Percentiles rank a stretch among this genome's conserved stretches.
phyloP scores from a whole-genome alignment of 1,139 yeast genomes.

The Scheffersomyces segobiensis region DNA sequence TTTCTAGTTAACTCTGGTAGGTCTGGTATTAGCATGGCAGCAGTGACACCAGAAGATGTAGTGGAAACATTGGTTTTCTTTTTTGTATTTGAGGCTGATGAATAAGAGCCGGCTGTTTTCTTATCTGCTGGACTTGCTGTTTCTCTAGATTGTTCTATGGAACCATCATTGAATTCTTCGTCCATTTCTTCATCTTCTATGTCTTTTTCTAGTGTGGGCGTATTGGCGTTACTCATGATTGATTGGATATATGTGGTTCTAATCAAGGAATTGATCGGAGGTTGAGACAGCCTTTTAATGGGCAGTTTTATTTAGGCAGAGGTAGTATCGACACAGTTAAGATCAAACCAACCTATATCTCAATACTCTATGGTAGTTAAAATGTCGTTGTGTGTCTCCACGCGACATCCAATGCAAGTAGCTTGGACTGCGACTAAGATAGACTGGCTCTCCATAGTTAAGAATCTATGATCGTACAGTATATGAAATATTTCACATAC shows the following conservation, averaged over 20 bases:
- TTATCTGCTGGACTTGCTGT: background rate
- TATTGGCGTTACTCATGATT: background rate
- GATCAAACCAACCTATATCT: background rate
- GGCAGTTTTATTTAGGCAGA: background rate
- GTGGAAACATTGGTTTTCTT: background rate
- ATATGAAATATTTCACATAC: too few relatives aligned
- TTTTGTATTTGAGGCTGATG: background rate
- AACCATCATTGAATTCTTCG: conserved; percentile 17
- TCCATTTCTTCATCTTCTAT: conserved; percentile 33
- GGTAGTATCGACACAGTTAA: background rate
- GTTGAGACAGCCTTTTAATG: background rate
- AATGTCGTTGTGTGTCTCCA: background rate
- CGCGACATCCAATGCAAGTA: background rate
- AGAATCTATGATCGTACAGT: background rate
- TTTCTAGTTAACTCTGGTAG: conserved; percentile 75
- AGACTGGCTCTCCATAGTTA: background rate
- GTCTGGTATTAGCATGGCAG: conserved; percentile 37
- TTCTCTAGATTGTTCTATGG: conserved; percentile 4
- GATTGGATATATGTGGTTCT: background rate
- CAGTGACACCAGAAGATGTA: background rate
- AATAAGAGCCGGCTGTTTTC: background rate
- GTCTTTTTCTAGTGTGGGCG: conserved; percentile 3
- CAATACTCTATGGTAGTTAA: background rate
- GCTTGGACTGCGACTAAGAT: background rate
- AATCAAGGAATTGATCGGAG: background rate